Percentiles rank a stretch among this genome's conserved stretches.
Evolutionary conservation across 768 basidiomycete species (phyloP).

Genomic region (Suillus sp.): DNA sequence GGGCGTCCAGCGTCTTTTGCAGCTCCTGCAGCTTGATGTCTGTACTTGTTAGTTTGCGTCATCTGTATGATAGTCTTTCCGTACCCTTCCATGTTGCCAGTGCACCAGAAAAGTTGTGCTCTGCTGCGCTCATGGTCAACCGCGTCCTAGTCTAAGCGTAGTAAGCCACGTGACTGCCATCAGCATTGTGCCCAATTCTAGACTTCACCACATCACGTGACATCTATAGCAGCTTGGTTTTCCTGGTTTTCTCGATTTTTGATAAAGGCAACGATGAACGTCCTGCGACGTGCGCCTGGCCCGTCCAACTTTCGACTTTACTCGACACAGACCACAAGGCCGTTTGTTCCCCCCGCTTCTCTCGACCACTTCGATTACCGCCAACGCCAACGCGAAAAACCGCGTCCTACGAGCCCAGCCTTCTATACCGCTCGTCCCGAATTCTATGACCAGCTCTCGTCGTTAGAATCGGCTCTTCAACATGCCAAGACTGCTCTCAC

Average conservation of each 20-base stretch:
- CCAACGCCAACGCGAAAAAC: constrained; percentile 2
- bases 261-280: constrained; percentile 26
- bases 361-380: constrained; percentile 21
- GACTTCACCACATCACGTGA: not conserved
- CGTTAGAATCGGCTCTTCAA: constrained; percentile 65
- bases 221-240: not conserved
- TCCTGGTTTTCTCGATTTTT: not conserved
- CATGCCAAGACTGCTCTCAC: constrained; percentile 62
- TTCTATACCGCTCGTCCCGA: constrained; percentile 83
- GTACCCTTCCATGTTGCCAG: constrained; percentile 90
- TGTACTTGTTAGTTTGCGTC: constrained; percentile 31
- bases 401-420: constrained; percentile 63
- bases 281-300: constrained; percentile 22
- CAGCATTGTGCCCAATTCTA: too few species aligned
- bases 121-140: constrained; percentile 37
- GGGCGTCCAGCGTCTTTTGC: constrained; percentile 90
- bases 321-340: constrained; percentile 24
- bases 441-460: constrained; percentile 72
- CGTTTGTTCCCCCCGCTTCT: constrained; percentile 41
- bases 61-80: constrained; percentile 17
- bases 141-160: not conserved
- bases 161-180: constrained; percentile 1
- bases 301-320: constrained; percentile 2
- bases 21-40: constrained; percentile 88
- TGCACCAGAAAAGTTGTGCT: constrained; percentile 92